These are phyloP conservation scores for Mallotus repandus DNA, from an alignment of 441 rosid genomes.

Conservation along the genomic window DNA sequence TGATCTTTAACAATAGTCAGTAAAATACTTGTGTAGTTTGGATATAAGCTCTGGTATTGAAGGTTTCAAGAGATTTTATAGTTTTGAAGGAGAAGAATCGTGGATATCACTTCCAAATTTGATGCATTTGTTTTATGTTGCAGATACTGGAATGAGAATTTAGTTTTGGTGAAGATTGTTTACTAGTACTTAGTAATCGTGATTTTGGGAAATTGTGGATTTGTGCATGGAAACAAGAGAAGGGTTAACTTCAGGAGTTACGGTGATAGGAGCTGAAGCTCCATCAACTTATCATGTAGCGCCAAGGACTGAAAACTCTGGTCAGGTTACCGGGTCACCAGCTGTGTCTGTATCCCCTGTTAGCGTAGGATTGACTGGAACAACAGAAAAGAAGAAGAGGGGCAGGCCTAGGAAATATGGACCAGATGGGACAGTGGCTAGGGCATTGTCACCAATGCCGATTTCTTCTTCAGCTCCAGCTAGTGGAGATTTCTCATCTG, in stretches of 20 bases:
- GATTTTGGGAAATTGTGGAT: conserved; percentile 7
- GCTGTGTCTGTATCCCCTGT: conserved; percentile 33
- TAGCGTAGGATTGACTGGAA: conserved; percentile 38
- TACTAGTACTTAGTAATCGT: conserved; percentile 16
- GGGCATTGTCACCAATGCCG: conserved; percentile 67
- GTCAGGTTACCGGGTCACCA: conserved; percentile 44
- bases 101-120: background rate
- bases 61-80: background rate
- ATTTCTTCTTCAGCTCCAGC: conserved; percentile 65
- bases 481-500: conserved; percentile 51
- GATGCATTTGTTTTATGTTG: conserved; percentile 16
- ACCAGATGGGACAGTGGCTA: conserved; percentile 56
- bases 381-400: conserved; percentile 75
- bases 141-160: conserved; percentile 30
- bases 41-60: background rate
- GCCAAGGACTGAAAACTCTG: conserved; percentile 58
- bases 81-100: background rate
- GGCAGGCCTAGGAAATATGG: conserved; percentile 95
- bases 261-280: conserved; percentile 89
- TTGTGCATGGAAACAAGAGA: conserved; percentile 72
- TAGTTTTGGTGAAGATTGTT: conserved; percentile 19
- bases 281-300: conserved; percentile 80
- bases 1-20: conserved; percentile 17
- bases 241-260: conserved; percentile 63
- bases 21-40: background rate